Base-by-base conservation (phyloP, 768 basidiomycete species). In the Leccinum longicurvipes region DNA sequence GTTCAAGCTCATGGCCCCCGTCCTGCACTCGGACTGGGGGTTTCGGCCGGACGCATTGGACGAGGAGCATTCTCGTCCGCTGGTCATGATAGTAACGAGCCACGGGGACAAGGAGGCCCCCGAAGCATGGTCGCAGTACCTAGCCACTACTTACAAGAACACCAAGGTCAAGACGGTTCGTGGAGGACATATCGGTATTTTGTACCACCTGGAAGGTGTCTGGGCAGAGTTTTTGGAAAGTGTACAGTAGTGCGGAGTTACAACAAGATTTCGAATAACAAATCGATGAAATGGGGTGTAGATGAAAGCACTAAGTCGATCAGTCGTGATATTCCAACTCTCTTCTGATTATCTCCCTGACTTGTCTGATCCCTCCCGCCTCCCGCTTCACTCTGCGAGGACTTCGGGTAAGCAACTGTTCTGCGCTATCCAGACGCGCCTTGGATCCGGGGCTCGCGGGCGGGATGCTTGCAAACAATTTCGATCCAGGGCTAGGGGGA, bases 291-390 rank as follows among this genome's bases (percentile, higher is more conserved):
- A 53, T 60, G 53, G 36, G 44, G 19, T n/a, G n/a, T 68, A 72
- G 45, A 72, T 69, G 62, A 60, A 59, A 68, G 68, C 67, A 70
- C 29, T 45, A 19, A 56, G 57, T 59, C 27, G 32, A 56, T 68
- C 64, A 77, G 54, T 89, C 88, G 51, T 84, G 77, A 60, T 85
- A 68, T 72, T 91, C 89, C 63, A 92, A 73, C 74, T 92, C 91
- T 60, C 79, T 76, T 63, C 89, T 79, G 65, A 93, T 89, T 64
- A 89, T 85, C 71, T 93, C 91, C 55, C 90, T 76, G 29, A 92
- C 90, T 67, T 89, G 82, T 36, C 91, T 79, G 61, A 93, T 75
- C 0, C 90, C 89, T 29, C 89, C 87, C 6, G 74, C 79, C 64
- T 91, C 88, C 25, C 76, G 78, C 65, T 83, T 87, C 32, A 93